A percentile compares a stretch with the other conserved stretches of the same genome.
phyloP scores from a whole-genome alignment of 164 flowering plant genomes.

The Vitis rotundifolia region DNA sequence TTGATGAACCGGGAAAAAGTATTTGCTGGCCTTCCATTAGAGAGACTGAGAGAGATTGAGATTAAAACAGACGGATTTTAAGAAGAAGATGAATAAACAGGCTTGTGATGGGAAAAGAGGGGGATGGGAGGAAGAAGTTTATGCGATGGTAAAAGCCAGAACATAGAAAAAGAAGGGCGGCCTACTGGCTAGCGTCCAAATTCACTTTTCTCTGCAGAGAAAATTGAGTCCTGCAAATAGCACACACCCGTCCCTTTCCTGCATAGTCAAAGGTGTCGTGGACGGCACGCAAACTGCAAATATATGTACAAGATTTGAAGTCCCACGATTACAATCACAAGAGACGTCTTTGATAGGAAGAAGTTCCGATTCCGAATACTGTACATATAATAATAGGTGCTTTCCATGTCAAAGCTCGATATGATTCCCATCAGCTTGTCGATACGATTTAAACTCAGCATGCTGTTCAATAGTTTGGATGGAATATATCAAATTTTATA shows the following conservation, averaged over 20 bases:
- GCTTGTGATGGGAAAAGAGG: background rate
- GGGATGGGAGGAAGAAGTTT: background rate
- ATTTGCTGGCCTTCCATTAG: conserved; percentile 27
- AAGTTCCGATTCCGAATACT: background rate
- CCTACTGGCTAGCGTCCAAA: conserved; percentile 7
- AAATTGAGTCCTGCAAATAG: background rate
- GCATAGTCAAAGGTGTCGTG: conserved; percentile 21
- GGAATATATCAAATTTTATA: too few species aligned
- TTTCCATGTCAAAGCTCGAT: too few species aligned
- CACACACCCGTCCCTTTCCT: background rate
- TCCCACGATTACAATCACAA: background rate
- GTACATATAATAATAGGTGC: too few species aligned
- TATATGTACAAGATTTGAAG: too few species aligned
- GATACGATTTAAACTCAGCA: too few species aligned
- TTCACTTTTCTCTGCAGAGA: background rate
- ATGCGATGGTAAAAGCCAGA: background rate
- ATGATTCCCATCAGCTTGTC: too few species aligned
- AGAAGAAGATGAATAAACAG: too few species aligned
- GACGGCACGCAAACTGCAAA: conserved; percentile 30
- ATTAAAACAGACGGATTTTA: background rate
- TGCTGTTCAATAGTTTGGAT: too few species aligned
- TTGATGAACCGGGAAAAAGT: conserved; percentile 14
- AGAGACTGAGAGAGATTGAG: background rate
- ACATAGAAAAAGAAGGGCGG: conserved; percentile 12
- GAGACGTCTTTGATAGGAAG: background rate